Base-by-base conservation (phyloP, 768 basidiomycete genomes). In the Naganishia vishniacii region DNA sequence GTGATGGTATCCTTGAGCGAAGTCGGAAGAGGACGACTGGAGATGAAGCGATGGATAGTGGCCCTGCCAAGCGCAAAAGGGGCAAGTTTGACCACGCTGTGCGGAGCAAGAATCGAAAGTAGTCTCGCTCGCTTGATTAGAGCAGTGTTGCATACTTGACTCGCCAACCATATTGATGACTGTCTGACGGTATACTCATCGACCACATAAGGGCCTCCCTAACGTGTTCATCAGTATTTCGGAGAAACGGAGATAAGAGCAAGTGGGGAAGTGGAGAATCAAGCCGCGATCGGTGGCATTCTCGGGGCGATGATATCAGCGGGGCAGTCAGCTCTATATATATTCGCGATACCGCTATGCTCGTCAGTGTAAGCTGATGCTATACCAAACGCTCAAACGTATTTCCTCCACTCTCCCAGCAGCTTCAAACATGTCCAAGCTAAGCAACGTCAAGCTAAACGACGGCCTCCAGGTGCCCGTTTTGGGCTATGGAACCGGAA, bases 11-110 rank as follows among this genome's bases (percentile, higher is more conserved):
- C 48, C 61, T 66, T 15, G 69, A 70, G 44, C 53, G 63, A 23
- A 68, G 67, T 61, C 40, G 67, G n/a, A 68, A 68, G 59, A 42
- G 67, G 32, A 61, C 56, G 41, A 59, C 61, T 23, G 65, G 48
- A 11, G 65, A 44, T 26, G 66, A 31, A 0, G 59, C 11, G 20
- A 42, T 49, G 31, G 61, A 34, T 4, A 49, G 59, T 9, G 47
- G 42, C 29, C 26, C n/a, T 9, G 31, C 51, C 7, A 65, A 48
- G 41, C 40, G 34, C 51, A 73, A 73, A 68, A 73, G 70, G 66
- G 65, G 68, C 26, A 62, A 69, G 44, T 73, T 73, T 40, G 69
- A 71, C n/a, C 68, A 70, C 45, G 69, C 70, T 23, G 58, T 71
- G 48, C 61, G 62, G 59, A 49, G 40, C 26, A 49, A 65, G 58